Conservation (phyloP, 805 yeast genomes). For the Tetrapisispora taiwanensis region DNA sequence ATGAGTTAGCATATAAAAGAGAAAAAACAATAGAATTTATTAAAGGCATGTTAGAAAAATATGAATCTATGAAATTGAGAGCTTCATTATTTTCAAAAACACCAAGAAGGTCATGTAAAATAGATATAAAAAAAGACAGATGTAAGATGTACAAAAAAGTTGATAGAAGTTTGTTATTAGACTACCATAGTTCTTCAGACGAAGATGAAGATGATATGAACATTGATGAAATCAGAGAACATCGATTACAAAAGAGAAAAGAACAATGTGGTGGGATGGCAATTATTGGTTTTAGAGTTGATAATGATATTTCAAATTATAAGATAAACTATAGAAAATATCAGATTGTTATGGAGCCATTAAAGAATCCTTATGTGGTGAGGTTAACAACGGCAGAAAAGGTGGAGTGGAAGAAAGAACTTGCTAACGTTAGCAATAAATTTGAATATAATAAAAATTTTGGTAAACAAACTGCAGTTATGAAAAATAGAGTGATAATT, state of each 20-base stretch:
- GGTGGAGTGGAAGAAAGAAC: slow-evolving; percentile 10
- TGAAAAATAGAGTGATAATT: slow-evolving; percentile 3
- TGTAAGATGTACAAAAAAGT: slow-evolving; percentile 14
- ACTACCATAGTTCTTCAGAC: slow-evolving; percentile 25
- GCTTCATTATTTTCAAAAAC: slow-evolving; percentile 12
- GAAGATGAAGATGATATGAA: slow-evolving; percentile 23
- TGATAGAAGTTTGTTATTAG: slow-evolving; percentile 14
- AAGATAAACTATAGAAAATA: slow-evolving; percentile 5
- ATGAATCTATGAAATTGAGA: slow-evolving; percentile 18
- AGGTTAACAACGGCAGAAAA: slow-evolving; percentile 15
- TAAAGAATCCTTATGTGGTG: slow-evolving; percentile 21
- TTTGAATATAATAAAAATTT: slow-evolving; percentile 10
- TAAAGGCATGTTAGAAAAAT: slow-evolving; percentile 24
- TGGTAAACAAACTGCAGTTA: slow-evolving; percentile 14
- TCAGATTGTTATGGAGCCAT: slow-evolving; percentile 26
- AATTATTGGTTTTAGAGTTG: slow-evolving; percentile 12
- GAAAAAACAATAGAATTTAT: slow-evolving; percentile 42
- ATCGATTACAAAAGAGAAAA: slow-evolving; percentile 11
- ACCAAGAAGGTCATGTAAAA: slow-evolving; percentile 7
- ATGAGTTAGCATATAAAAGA: slow-evolving; percentile 45
- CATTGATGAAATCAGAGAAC: slow-evolving; percentile 11
- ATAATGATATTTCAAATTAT: not conserved
- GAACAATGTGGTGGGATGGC: slow-evolving; percentile 18
- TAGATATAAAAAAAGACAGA: slow-evolving; percentile 13
- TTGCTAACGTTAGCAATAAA: slow-evolving; percentile 1